Conservation (phyloP, 2,329 filamentous ascomycete genomes). For the Xylaria sp. region DNA sequence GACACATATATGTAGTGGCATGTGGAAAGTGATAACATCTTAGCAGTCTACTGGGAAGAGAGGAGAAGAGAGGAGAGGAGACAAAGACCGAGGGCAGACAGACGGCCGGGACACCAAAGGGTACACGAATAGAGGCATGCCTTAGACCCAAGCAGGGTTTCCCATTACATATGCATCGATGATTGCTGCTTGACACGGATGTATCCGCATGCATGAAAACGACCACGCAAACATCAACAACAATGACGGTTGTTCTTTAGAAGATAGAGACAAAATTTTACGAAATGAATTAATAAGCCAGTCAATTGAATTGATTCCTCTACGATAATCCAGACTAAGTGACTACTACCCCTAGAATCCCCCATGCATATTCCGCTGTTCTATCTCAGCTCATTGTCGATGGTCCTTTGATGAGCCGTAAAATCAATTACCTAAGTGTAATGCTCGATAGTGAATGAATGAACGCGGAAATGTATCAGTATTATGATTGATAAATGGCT, state of each 20-base stretch:
- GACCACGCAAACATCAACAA: slow-evolving; percentile 1
- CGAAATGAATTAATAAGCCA: neutral
- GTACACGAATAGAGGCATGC: neutral
- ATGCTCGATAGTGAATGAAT: neutral
- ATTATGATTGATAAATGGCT: no score
- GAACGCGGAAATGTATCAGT: no score
- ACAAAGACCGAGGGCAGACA: neutral
- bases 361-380: neutral
- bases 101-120: neutral
- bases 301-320: neutral
- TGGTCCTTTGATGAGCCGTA: neutral
- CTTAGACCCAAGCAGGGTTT: neutral
- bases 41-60: neutral
- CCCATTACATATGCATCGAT: slow-evolving; percentile 8
- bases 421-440: neutral
- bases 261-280: slow-evolving; percentile 24
- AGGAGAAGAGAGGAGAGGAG: no score
- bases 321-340: neutral
- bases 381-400: neutral
- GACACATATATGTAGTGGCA: no score
- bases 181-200: neutral
- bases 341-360: neutral
- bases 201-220: slow-evolving; percentile 25
- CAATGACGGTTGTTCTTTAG: slow-evolving; percentile 29
- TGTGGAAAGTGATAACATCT: no score